Evolutionary conservation across 2,329 filamentous ascomycete species (phyloP), one percentile per base, ranked within the genome.

Genomic region (Fonsecaea pedrosoi): DNA sequence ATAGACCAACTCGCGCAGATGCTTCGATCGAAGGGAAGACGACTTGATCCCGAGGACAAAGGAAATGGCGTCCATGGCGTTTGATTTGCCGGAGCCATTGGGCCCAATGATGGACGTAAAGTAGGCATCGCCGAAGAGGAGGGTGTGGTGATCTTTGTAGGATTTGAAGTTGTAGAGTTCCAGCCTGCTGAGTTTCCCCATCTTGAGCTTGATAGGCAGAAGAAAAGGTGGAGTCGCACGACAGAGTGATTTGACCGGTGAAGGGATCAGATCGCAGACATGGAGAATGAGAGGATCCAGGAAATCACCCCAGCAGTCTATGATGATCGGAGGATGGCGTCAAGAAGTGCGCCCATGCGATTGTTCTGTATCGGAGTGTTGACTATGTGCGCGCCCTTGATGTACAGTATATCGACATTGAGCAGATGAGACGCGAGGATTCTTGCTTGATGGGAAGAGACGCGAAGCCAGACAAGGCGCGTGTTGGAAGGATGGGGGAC

Each of bases 111-210:
- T 97, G 50, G 95, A 99, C 58, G 95, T 99, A 80, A 99, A 99
- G 81, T 97, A 98, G 1, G 94, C 96, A 82, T 99, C 94, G 76
- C 94, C 94, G 75, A 99, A 97, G 61, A 97, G 87, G 54, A 99
- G 88, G 68, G 88, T 90, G 82, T 99, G 95, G 75, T 97, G 94
- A 66, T 94, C 95, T 80, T 97, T 97, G 84, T 99, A 99, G 74
- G 95, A 98, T 83, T 99, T 99, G 88, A 99, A 99, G 83, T 99
- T 97, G 83, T 91, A 96, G 69, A 99, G 85, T 84, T 98, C 94
- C 60, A 99, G 88, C 69, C 93, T 90, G 76, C 97, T 92, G 75
- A 99, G 90, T 82, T 98, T 98, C 73, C 94, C 94, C 95, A 99
- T 98, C 18, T 48, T 50, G 30, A n/a, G n/a, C n/a, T 10, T 50